phyloP scores from a whole-genome alignment of 768 basidiomycete genomes.

The Trametes sanguinea region DNA sequence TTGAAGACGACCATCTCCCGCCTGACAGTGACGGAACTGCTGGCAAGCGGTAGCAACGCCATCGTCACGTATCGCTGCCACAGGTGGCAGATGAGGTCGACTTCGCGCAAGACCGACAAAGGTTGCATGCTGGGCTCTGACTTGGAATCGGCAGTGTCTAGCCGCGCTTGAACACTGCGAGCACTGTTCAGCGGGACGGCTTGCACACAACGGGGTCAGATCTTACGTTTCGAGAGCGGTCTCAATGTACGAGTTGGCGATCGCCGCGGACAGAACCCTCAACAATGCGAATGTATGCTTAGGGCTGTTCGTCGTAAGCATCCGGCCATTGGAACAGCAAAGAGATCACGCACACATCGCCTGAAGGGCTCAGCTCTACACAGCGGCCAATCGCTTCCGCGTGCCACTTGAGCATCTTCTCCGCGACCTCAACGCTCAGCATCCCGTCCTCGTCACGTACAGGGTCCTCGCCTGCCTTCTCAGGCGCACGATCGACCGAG shows the following conservation, averaged over 20 bases:
- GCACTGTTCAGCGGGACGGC: background rate
- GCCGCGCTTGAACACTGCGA: conserved; percentile 63
- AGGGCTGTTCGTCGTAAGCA: conserved; percentile 49
- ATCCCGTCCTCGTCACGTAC: conserved; percentile 80
- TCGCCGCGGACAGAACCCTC: conserved; percentile 82
- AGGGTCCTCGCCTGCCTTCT: conserved; percentile 63
- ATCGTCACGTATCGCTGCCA: conserved; percentile 97
- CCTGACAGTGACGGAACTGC: conserved; percentile 80
- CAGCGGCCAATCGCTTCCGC: conserved; percentile 95
- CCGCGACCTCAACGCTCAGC: conserved; percentile 73
- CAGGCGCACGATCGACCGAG: conserved; percentile 15
- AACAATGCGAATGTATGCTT: conserved; percentile 87
- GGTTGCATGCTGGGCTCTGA: conserved; percentile 77
- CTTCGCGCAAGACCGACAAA: conserved; percentile 62
- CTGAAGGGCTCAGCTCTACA: conserved; percentile 79
- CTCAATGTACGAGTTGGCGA: conserved; percentile 84
- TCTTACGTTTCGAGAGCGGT: conserved; percentile 90
- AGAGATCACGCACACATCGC: conserved; percentile 75
- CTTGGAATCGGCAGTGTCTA: conserved; percentile 76
- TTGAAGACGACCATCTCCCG: conserved; percentile 94
- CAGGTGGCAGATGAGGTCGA: conserved; percentile 89
- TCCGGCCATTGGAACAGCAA: background rate
- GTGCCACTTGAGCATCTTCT: conserved; percentile 96
- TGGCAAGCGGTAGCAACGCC: conserved; percentile 85
- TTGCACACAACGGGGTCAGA: too few species aligned